Evolutionary conservation across 2,329 filamentous ascomycete species (phyloP), one percentile per base, ranked within the genome.

Genomic region (Didymella pinodella): DNA sequence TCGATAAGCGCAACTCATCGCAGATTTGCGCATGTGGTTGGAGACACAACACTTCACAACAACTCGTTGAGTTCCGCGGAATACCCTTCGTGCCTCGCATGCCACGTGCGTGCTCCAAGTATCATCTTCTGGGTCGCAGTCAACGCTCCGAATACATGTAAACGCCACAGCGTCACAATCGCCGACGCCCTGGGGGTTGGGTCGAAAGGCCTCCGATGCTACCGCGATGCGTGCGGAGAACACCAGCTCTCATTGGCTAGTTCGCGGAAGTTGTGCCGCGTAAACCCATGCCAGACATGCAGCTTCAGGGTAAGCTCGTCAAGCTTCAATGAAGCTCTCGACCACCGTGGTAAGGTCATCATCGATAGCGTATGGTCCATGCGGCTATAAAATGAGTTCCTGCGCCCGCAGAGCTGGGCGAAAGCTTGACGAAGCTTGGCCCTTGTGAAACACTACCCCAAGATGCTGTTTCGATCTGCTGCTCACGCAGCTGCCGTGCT

Each of bases 351-450:
- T 38, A 41, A 56, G 45, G 44, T 50, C 36, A 47, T 36, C 32
- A 18, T 8, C 16, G 16, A 47, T 34, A 47, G 20, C 29, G 56
- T 34, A 7, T 36, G 25, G 43, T 36, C 32, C 31, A 12, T 44
- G 36, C 20, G 55, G 38, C 29, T 64, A 66, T 68, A 66, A 68
- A 53, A 54, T 54, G 54, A 7, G 16, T n/a, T 20, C 22, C 38
- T 26, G 48, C 22, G 34, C 45, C 52, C 44, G 50, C 47, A 22
- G 11, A 62, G 50, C 66, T 68, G 57, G 63, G 66, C 63, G 59
- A 60, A 68, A 61, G 66, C 66, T 67, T 68, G 58, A 54, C 54
- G 31, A 57, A 59, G 63, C 63, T 64, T 65, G 59, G 61, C 57
- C 32, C 34, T 55, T 14, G 22, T 34, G 18, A 38, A 36, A 10